Evolutionary conservation across 192 early-diverging fungal genomes (phyloP), one percentile per base, ranked within the genome.

Genomic region (Jimgerdemannia flammicorona): DNA sequence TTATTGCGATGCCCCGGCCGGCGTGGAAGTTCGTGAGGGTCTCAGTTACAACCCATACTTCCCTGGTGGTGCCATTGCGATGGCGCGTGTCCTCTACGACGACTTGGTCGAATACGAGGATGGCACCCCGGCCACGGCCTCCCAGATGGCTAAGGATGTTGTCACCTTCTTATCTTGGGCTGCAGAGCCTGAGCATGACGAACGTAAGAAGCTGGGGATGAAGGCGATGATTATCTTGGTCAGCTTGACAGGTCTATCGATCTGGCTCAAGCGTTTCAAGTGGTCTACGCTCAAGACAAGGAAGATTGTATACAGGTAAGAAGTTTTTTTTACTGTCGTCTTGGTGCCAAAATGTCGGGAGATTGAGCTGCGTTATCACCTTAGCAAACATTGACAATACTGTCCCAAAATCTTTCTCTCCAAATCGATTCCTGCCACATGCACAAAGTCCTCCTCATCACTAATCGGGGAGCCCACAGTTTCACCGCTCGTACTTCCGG

Each of bases 31-130:
- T 67, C 93, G 96, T 83, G 95, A 97, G 78, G 97, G 96, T 72
- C 88, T 99, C 19, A 95, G 98, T 91, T 99, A 96, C 90, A 99
- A 99, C 91, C 94, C 95, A 63, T 99, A 98, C 88, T 99, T 99
- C 94, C 97, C 95, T 19, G 96, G 97, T 66, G 96, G 96, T 77
- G 93, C 96, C 70, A 99, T 99, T 83, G 89, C 90, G 71, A 99
- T 99, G 96, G 97, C 96, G 44, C 92, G 94, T 76, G 86, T 93
- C 71, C 83, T 99, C 68, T 99, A 91, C 85, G 97, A 99, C 75
- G 97, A 93, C 69, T 86, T 95, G 29, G 92, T 97, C 29, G 96
- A 99, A 77, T 99, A 93, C 78, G 96, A 99, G 70, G 97, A 99
- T 80, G 97, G 95, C 59, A 97, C 96, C 29, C 95, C 95, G 74